A percentile compares a stretch with the other conserved stretches of the same genome.
These are phyloP conservation scores for Eucalyptus globulus DNA, from an alignment of 345 rosid genomes.

Conservation along the genomic window DNA sequence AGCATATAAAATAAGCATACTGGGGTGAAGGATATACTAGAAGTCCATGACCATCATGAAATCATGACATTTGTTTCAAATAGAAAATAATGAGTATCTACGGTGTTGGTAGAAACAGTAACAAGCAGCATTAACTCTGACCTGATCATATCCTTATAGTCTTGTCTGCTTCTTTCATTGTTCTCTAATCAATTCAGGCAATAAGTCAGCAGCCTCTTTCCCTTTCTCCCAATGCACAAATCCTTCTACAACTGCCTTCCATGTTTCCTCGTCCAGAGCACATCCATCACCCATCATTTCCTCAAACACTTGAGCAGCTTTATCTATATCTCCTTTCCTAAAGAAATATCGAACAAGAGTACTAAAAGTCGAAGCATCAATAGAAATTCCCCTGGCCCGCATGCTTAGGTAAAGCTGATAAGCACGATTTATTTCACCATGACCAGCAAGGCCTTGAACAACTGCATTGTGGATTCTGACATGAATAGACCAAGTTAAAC, in stretches of 20 bases:
- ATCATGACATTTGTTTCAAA: not conserved
- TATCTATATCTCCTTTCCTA: slow-evolving; percentile 44
- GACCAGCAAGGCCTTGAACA: slow-evolving; percentile 43
- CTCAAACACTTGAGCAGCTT: slow-evolving; percentile 43
- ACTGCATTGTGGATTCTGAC: slow-evolving; percentile 53
- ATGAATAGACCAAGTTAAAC: slow-evolving; percentile 70
- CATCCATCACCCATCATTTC: slow-evolving; percentile 71
- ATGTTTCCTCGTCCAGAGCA: slow-evolving; percentile 35
- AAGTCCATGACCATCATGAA: not conserved
- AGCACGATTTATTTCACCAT: slow-evolving; percentile 30
- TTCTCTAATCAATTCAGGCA: not conserved
- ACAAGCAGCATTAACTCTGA: not conserved
- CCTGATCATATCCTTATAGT: not conserved
- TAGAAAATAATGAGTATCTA: not conserved
- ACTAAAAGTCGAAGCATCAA: slow-evolving; percentile 29
- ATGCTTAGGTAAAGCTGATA: slow-evolving; percentile 50
- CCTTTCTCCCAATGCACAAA: slow-evolving; percentile 17
- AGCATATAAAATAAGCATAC: not conserved
- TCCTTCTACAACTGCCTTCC: slow-evolving; percentile 35
- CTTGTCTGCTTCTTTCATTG: not conserved
- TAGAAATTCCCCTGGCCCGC: slow-evolving; percentile 56
- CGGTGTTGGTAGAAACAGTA: not conserved
- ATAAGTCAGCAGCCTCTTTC: not conserved
- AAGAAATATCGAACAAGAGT: slow-evolving; percentile 40
- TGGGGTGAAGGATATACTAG: not conserved